Evolutionary conservation across 169 alveolate genomes (phyloP).

Genomic region (Perkinsus chesapeaki): DNA sequence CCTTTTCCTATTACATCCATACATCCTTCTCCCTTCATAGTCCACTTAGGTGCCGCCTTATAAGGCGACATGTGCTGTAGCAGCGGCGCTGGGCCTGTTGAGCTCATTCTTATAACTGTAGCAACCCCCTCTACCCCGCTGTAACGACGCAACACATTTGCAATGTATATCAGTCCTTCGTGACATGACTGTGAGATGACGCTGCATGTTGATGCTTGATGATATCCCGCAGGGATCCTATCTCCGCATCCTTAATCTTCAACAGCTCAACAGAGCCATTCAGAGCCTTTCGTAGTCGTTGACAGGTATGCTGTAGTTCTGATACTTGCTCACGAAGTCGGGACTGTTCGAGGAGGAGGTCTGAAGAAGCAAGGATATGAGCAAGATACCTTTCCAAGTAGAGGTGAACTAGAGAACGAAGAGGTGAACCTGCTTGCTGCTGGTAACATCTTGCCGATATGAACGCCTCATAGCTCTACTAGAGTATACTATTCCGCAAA

Average conservation of each 20-base stretch:
- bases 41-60: background rate
- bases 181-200: background rate
- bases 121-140: background rate
- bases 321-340: background rate
- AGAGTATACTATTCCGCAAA: too few relatives aligned
- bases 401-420: too few relatives aligned
- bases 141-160: background rate
- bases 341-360: background rate
- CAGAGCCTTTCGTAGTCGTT: background rate
- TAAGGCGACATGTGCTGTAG: background rate
- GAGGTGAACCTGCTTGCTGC: too few relatives aligned
- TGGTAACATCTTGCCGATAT: too few relatives aligned
- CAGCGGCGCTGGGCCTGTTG: background rate
- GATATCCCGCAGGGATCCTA: background rate
- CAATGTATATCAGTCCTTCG: background rate
- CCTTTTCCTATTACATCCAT: background rate
- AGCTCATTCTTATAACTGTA: background rate
- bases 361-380: background rate
- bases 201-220: background rate
- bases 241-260: background rate
- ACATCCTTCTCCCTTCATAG: background rate
- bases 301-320: background rate
- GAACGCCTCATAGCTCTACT: too few relatives aligned
- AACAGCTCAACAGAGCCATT: background rate
- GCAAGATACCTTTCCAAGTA: too few relatives aligned